phyloP scores from a whole-genome alignment of 2,329 filamentous ascomycete genomes.

The Apiospora phragmitis region DNA sequence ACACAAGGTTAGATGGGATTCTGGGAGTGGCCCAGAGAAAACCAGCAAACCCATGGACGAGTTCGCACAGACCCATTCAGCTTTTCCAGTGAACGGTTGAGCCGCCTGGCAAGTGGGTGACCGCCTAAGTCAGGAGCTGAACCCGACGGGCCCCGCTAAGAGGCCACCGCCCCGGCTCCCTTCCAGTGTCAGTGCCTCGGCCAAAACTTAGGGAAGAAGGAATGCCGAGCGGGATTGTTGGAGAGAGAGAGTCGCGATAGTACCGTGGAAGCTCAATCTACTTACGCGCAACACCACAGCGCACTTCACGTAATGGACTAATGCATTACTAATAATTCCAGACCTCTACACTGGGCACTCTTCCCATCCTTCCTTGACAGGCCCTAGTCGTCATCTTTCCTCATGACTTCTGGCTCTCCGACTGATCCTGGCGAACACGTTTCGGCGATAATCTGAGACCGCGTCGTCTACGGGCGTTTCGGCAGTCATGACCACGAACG shows the following conservation, averaged over 20 bases:
- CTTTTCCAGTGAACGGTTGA: neutral
- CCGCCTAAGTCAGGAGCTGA: neutral
- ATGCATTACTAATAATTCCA: neutral
- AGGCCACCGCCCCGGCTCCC: neutral
- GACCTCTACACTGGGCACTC: neutral
- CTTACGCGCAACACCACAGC: neutral
- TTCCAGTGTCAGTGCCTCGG: slow-evolving; percentile 14
- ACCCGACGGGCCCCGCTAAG: neutral
- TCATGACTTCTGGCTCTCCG: neutral
- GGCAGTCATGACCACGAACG: neutral
- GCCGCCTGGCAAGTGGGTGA: neutral
- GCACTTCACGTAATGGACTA: neutral
- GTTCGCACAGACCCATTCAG: neutral
- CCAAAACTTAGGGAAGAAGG: slow-evolving; percentile 1
- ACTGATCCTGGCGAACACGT: neutral
- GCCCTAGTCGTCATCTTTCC: neutral
- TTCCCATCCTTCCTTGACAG: neutral
- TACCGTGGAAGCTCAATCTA: neutral
- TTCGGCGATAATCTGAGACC: neutral
- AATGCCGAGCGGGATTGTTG: neutral
- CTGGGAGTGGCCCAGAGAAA: neutral
- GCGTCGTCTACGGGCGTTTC: neutral
- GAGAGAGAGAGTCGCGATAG: neutral
- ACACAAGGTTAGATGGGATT: neutral
- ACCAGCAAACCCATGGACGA: neutral